A percentile compares a stretch with the other conserved stretches of the same genome.
Evolutionary conservation across 2,329 filamentous ascomycete species (phyloP).

Genomic region (Calonectria montana): DNA sequence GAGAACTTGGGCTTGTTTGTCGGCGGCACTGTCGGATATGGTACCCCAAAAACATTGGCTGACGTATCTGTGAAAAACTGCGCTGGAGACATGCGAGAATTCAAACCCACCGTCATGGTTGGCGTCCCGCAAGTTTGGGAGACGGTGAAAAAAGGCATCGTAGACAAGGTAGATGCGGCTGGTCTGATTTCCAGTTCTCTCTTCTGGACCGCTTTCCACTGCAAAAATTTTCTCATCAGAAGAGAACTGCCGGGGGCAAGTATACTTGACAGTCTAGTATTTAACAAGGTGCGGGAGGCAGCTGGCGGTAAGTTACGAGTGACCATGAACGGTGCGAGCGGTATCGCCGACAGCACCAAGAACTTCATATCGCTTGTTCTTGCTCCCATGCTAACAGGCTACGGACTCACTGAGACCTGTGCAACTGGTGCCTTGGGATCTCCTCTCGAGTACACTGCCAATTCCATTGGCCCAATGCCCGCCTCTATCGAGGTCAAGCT

Average conservation of each 20-base stretch:
- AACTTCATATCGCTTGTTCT: conserved; percentile 92
- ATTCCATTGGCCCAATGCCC: conserved; percentile 81
- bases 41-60: conserved; percentile 86
- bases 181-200: conserved; percentile 76
- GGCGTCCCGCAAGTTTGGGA: conserved; percentile 98
- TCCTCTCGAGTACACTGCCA: conserved; percentile 83
- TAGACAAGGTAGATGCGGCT: conserved; percentile 78
- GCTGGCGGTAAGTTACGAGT: conserved; percentile 90
- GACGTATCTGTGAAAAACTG: conserved; percentile 89
- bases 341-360: conserved; percentile 88
- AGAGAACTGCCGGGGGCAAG: conserved; percentile 73
- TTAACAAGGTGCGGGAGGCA: conserved; percentile 88
- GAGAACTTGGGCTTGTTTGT: conserved; percentile 90
- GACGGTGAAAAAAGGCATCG: conserved; percentile 93
- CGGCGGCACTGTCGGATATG: conserved; percentile 92
- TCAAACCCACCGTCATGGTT: conserved; percentile 87
- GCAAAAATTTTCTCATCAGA: conserved; percentile 68
- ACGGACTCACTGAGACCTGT: conserved; percentile 92
- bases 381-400: conserved; percentile 93
- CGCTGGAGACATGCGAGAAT: conserved; percentile 91
- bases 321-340: conserved; percentile 92
- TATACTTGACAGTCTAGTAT: conserved; percentile 85
- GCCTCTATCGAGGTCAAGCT: conserved; percentile 88
- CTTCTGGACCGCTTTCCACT: conserved; percentile 76
- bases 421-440: conserved; percentile 83